Base-by-base conservation (phyloP, 169 alveolate genomes). In the Eimeria sp. region DNA sequence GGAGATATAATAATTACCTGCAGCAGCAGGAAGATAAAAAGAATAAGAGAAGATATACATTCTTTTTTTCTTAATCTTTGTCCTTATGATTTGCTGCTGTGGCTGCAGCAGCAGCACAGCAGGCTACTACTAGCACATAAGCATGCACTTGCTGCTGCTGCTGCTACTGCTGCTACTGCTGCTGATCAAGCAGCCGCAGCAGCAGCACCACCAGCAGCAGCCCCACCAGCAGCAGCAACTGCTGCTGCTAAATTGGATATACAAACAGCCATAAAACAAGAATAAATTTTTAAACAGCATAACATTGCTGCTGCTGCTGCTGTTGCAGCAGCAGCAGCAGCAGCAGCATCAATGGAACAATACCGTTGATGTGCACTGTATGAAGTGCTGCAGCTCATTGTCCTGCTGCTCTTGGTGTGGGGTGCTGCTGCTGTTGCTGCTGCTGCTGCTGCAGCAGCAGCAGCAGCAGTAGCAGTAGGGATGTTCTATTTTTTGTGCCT, bases 21-120 rank as follows among this genome's bases (percentile, higher is more conserved):
- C 90, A 34, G 90, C 90, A 82, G 90, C 90, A 45, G 90, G 25
- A 58, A 63, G 34, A 34, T 51, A 49, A 16, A 9, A 72, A 34
- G 90, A 20, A 25, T 82, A n/a, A 9, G 90, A n/a, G 90, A 82
- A 54, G 90, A 82, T 27, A 4, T 82, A 3, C 34, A n/a, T 57
- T 70, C 18, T 1, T 82, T 47, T 47, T 49, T 82, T 16, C 3
- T 25, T 6, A 11, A 49, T 43, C 90, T 82, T 20, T 82, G 90
- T 22, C 90, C 90, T 10, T 51, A 25, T 25, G 90, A 82, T 63
- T 25, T 49, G n/a, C 47, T 82, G 43, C n/a, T 40, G 45, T 82
- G 90, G 90, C 90, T 82, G 51, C 63, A 82, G 90, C 72, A 72
- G 25, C 90, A 82, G 34, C 72, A 82, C 43, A 27, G n/a, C 4